Percentiles rank a stretch among this genome's conserved stretches.
Evolutionary conservation across 2,329 filamentous ascomycete genomes (phyloP).

Genomic region (Raffaelea arxii): DNA sequence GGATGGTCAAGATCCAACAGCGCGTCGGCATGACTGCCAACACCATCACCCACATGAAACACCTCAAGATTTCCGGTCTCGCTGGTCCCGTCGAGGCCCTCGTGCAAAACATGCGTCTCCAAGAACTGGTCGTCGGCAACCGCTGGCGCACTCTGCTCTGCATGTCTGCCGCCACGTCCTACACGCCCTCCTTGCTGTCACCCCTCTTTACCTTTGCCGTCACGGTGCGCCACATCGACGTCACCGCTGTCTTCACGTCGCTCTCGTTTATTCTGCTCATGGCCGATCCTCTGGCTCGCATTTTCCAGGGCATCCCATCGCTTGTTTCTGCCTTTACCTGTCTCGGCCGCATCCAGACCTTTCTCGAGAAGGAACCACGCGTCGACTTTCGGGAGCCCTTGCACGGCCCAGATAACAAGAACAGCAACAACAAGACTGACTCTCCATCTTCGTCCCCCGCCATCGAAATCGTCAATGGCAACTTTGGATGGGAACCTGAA

Average conservation of each 20-base stretch:
- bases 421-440: background rate
- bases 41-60: slow-evolving; percentile 25
- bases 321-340: slow-evolving; percentile 24
- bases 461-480: slow-evolving; percentile 14
- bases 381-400: slow-evolving; percentile 16
- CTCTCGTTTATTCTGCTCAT: slow-evolving; percentile 26
- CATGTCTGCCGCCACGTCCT: slow-evolving; percentile 19
- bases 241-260: slow-evolving; percentile 19
- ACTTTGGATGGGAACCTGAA: slow-evolving; percentile 25
- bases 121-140: slow-evolving; percentile 21
- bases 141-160: slow-evolving; percentile 20
- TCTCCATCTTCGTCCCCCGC: background rate
- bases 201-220: slow-evolving; percentile 24
- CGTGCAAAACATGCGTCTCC: slow-evolving; percentile 23
- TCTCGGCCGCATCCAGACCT: slow-evolving; percentile 24
- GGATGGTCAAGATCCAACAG: slow-evolving; percentile 16
- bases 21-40: slow-evolving; percentile 17
- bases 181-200: slow-evolving; percentile 24
- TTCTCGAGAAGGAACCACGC: slow-evolving; percentile 21
- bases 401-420: background rate
- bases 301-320: slow-evolving; percentile 23
- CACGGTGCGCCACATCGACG: slow-evolving; percentile 14
- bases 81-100: slow-evolving; percentile 17
- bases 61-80: slow-evolving; percentile 28
- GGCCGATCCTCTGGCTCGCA: slow-evolving; percentile 18